phyloP scores from a whole-genome alignment of 805 yeast genomes.

The Myxozyma mucilagina region DNA sequence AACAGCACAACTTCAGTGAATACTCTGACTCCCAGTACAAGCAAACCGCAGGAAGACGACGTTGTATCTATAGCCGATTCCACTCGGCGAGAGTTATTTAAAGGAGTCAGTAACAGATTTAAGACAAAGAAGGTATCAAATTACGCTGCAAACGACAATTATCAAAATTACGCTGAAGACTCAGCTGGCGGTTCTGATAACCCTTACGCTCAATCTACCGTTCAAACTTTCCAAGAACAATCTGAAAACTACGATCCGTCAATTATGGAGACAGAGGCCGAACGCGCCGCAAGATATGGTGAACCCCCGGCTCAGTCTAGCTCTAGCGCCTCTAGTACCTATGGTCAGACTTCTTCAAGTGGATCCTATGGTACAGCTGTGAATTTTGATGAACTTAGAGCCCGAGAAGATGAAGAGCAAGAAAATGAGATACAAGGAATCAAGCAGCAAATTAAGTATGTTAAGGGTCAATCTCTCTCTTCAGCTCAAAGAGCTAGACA shows the following conservation, averaged over 20 bases:
- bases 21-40: not conserved
- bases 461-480: slow-evolving; percentile 82
- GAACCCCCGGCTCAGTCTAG: not conserved
- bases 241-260: slow-evolving; percentile 26
- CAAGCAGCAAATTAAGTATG: slow-evolving; percentile 76
- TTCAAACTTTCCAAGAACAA: not conserved
- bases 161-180: not conserved
- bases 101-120: slow-evolving; percentile 14
- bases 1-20: not conserved
- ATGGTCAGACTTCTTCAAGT: not conserved
- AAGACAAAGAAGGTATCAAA: not conserved
- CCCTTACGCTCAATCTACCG: not conserved
- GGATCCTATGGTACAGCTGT: slow-evolving; percentile 4
- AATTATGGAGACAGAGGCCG: slow-evolving; percentile 32
- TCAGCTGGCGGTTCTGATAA: not conserved
- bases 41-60: not conserved
- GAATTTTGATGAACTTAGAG: slow-evolving; percentile 7
- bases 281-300: slow-evolving; percentile 17
- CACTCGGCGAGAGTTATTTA: slow-evolving; percentile 18
- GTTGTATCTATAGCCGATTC: slow-evolving; percentile 15
- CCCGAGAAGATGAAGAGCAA: slow-evolving; percentile 43
- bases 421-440: slow-evolving; percentile 86
- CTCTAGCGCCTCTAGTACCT: not conserved
- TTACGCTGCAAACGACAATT: not conserved
- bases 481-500: slow-evolving; percentile 80